Conservation (phyloP, 2,329 filamentous ascomycete species). For the Stachybotrys echinatus region DNA sequence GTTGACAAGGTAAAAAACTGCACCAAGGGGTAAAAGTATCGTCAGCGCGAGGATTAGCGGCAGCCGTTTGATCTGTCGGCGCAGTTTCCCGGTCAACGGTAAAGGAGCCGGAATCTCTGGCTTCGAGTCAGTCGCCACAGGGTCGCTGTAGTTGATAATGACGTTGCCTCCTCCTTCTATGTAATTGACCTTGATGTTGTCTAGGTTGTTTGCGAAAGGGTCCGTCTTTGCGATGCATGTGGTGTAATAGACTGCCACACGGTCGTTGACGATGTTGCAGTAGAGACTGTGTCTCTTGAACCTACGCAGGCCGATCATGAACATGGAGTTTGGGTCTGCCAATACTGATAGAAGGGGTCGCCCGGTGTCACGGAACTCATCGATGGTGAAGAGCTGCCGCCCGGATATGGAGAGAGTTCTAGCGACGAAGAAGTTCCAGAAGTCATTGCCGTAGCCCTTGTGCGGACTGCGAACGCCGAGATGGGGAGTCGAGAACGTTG, state of each 20-base stretch:
- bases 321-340: slow-evolving; percentile 78
- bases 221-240: slow-evolving; percentile 72
- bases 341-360: slow-evolving; percentile 74
- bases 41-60: slow-evolving; percentile 61
- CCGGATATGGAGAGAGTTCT: slow-evolving; percentile 78
- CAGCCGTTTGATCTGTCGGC: slow-evolving; percentile 39
- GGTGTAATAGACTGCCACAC: slow-evolving; percentile 77
- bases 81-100: slow-evolving; percentile 23
- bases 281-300: slow-evolving; percentile 79
- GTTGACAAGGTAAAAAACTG: slow-evolving; percentile 68
- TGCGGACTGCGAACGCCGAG: slow-evolving; percentile 69
- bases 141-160: slow-evolving; percentile 63
- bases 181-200: slow-evolving; percentile 67
- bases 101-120: slow-evolving; percentile 18
- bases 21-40: slow-evolving; percentile 63
- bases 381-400: slow-evolving; percentile 80
- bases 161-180: slow-evolving; percentile 68
- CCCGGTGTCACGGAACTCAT: slow-evolving; percentile 78
- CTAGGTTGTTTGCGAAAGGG: slow-evolving; percentile 61
- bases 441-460: slow-evolving; percentile 58
- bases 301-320: slow-evolving; percentile 69
- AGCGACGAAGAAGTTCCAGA: slow-evolving; percentile 82
- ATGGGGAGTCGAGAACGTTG: slow-evolving; percentile 83
- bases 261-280: slow-evolving; percentile 82
- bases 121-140: slow-evolving; percentile 46